Conservation (phyloP, 495 filamentous ascomycete genomes). For the Alectoria sarmentosa region DNA sequence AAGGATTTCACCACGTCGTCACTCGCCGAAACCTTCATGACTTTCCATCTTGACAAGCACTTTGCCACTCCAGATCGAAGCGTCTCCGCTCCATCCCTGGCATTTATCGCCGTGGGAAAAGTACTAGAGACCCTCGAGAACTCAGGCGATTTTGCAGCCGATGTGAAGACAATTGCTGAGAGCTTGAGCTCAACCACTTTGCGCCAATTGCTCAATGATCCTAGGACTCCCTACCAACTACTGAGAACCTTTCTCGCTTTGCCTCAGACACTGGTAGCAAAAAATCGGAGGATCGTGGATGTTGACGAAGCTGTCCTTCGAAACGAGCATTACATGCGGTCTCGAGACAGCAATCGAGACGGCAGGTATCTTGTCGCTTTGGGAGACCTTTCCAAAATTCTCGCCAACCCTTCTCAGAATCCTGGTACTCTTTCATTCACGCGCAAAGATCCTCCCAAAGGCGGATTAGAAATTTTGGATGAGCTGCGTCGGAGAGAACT, state of each 20-base stretch:
- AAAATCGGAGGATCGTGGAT: constrained; percentile 18
- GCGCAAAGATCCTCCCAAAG: constrained; percentile 28
- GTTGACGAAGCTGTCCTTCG: constrained; percentile 27
- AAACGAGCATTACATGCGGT: constrained; percentile 26
- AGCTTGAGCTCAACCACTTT: constrained; percentile 20
- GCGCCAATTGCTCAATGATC: constrained; percentile 22
- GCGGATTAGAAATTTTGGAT: constrained; percentile 31
- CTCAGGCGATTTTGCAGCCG: constrained; percentile 21
- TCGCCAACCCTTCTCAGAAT: not conserved
- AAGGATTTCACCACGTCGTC: constrained; percentile 18
- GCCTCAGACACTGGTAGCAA: not conserved
- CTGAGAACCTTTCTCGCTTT: constrained; percentile 21
- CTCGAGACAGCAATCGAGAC: constrained; percentile 17
- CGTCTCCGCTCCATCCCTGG: constrained; percentile 12
- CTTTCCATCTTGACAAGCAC: constrained; percentile 20
- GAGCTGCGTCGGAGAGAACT: constrained; percentile 23
- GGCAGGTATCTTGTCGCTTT: constrained; percentile 21
- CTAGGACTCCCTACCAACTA: constrained; percentile 22
- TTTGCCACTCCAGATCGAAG: constrained; percentile 11
- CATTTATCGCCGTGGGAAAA: constrained; percentile 12
- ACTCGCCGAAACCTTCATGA: constrained; percentile 20
- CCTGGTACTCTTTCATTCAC: constrained; percentile 1
- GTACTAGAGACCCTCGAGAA: constrained; percentile 20
- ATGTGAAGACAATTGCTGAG: constrained; percentile 21
- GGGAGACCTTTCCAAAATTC: constrained; percentile 18